phyloP scores from a whole-genome alignment of 2,329 filamentous ascomycete species.

The Stagonosporopsis vannaccii region DNA sequence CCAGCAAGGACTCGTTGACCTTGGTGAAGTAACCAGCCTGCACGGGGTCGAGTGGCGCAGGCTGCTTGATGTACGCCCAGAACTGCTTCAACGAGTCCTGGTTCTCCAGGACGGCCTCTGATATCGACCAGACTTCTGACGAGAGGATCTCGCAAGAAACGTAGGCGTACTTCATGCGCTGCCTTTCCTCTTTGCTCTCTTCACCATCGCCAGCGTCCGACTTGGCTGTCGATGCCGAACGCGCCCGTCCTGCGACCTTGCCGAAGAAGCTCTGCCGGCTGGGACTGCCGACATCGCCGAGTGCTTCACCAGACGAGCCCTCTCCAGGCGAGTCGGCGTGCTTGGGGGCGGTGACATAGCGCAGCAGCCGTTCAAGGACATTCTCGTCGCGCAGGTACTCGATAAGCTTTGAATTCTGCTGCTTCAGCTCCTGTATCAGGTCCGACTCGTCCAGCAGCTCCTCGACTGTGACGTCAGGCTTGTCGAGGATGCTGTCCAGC shows the following conservation, averaged over 20 bases:
- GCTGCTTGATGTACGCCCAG: slow-evolving; percentile 86
- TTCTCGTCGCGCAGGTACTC: slow-evolving; percentile 91
- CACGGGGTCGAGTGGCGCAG: slow-evolving; percentile 86
- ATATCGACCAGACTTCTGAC: slow-evolving; percentile 96
- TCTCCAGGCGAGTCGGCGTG: slow-evolving; percentile 51
- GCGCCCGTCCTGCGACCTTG: slow-evolving; percentile 51
- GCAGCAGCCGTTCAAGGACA: slow-evolving; percentile 82
- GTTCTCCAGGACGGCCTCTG: slow-evolving; percentile 89
- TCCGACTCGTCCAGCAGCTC: slow-evolving; percentile 96
- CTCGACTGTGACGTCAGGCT: slow-evolving; percentile 91
- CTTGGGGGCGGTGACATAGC: slow-evolving; percentile 87
- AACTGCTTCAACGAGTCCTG: slow-evolving; percentile 79
- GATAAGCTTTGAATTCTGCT: slow-evolving; percentile 96
- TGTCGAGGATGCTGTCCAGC: slow-evolving; percentile 96
- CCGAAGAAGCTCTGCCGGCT: slow-evolving; percentile 55
- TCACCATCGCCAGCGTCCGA: slow-evolving; percentile 55
- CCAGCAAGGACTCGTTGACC: slow-evolving; percentile 95
- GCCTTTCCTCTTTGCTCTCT: slow-evolving; percentile 83
- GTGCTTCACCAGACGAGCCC: slow-evolving; percentile 54
- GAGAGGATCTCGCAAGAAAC: slow-evolving; percentile 92
- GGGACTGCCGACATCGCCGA: slow-evolving; percentile 47
- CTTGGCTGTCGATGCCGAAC: slow-evolving; percentile 54
- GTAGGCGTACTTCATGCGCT: slow-evolving; percentile 91
- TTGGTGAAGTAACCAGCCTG: slow-evolving; percentile 99
- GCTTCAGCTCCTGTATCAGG: slow-evolving; percentile 95